A percentile compares a stretch with the other conserved stretches of the same genome.
phyloP scores from a whole-genome alignment of 2,329 filamentous ascomycete species.

The Neofusicoccum kwambonambiense region DNA sequence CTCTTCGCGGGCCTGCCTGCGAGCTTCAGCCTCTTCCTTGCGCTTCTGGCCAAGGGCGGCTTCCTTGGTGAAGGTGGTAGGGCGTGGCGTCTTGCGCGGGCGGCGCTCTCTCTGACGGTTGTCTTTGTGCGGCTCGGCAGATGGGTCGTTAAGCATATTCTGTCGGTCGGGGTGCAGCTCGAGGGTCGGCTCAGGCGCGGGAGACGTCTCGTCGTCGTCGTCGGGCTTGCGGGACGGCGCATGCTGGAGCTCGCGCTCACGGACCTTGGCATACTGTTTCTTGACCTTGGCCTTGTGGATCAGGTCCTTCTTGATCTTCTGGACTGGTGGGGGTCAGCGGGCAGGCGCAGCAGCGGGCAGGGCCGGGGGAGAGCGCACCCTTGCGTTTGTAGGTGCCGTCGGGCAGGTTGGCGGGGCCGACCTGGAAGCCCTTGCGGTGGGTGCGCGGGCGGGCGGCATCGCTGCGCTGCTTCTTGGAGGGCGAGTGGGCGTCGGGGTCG shows the following conservation, averaged over 20 bases:
- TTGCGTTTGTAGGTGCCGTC: constrained; percentile 87
- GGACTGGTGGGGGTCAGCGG: constrained; percentile 51
- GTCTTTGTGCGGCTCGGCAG: constrained; percentile 22
- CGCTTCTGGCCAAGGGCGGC: constrained; percentile 49
- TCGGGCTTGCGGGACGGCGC: constrained; percentile 33
- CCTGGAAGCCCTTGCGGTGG: constrained; percentile 69
- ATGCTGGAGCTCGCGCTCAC: constrained; percentile 48
- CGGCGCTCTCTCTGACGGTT: constrained; percentile 23
- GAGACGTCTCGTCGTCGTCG: constrained; percentile 30
- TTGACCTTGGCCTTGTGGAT: constrained; percentile 93
- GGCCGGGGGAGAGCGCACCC: constrained; percentile 43
- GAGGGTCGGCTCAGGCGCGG: constrained; percentile 36
- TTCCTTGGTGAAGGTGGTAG: constrained; percentile 45
- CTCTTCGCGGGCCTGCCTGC: constrained; percentile 59
- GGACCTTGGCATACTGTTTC: constrained; percentile 87
- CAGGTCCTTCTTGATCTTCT: constrained; percentile 84
- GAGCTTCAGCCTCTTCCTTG: constrained; percentile 64
- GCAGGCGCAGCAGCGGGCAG: not conserved
- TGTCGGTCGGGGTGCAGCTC: constrained; percentile 62
- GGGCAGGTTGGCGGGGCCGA: constrained; percentile 86
- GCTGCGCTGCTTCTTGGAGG: constrained; percentile 45
- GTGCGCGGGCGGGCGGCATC: not conserved
- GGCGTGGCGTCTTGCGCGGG: constrained; percentile 27
- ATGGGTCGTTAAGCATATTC: constrained; percentile 54
- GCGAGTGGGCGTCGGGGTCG: constrained; percentile 35